These are phyloP conservation scores for Talaromyces piceae DNA, from an alignment of 2,329 filamentous ascomycete genomes.

Conservation along the genomic window DNA sequence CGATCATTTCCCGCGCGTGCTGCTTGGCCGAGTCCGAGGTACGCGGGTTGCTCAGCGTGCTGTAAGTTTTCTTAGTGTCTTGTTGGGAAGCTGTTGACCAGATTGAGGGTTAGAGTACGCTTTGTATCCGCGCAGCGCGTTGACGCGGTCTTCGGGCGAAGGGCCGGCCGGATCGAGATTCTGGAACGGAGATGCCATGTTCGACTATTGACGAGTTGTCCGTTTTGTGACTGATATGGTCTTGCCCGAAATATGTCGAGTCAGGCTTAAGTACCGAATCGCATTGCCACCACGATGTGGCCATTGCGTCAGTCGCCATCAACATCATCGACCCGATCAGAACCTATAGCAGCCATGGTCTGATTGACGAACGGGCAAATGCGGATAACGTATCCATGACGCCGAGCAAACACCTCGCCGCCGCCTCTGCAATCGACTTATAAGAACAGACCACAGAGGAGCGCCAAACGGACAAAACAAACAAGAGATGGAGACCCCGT, in stretches of 20 bases:
- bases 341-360: background rate
- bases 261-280: background rate
- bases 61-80: background rate
- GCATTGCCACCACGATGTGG: background rate
- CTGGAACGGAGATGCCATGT: slow-evolving; percentile 11
- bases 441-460: background rate
- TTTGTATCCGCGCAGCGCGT: slow-evolving; percentile 14
- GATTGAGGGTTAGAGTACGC: slow-evolving; percentile 6
- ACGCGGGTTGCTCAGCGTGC: slow-evolving; percentile 15
- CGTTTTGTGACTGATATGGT: background rate
- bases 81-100: background rate
- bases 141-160: slow-evolving; percentile 13
- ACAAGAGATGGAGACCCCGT: too few species aligned
- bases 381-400: background rate
- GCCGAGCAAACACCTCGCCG: background rate
- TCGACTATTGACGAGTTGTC: too few species aligned
- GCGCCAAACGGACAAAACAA: too few species aligned
- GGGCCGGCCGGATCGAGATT: slow-evolving; percentile 10
- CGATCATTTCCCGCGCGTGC: slow-evolving; percentile 14
- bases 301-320: background rate
- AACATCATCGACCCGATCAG: background rate
- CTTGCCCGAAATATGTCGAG: too few species aligned
- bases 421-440: background rate
- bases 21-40: slow-evolving; percentile 16
- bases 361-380: background rate